Percentiles rank a stretch among this genome's conserved stretches.
These are phyloP conservation scores for Skeletonema marinoi DNA, from an alignment of 108 stramenopile genomes.

Conservation along the genomic window DNA sequence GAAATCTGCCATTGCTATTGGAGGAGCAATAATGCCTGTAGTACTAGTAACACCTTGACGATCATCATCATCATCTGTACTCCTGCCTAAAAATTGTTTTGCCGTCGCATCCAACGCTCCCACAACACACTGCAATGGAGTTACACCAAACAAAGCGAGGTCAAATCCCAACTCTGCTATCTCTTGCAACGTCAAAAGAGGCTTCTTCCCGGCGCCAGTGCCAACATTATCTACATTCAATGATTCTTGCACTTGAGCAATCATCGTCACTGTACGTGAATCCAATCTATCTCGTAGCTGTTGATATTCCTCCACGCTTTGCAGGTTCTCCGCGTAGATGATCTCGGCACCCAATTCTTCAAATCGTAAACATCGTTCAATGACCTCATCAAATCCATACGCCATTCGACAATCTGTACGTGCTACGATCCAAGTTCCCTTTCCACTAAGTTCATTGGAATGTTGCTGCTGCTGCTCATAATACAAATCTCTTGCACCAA, in stretches of 20 bases:
- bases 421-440: constrained; percentile 48
- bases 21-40: constrained; percentile 3
- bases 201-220: constrained; percentile 5
- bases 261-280: constrained; percentile 40
- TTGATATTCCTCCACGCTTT: constrained; percentile 51
- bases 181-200: constrained; percentile 33
- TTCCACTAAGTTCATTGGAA: background rate
- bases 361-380: constrained; percentile 56
- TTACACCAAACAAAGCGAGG: constrained; percentile 58
- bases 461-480: background rate
- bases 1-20: constrained; percentile 38
- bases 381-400: constrained; percentile 57
- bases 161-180: constrained; percentile 56
- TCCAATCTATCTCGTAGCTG: constrained; percentile 34
- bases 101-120: constrained; percentile 26
- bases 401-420: constrained; percentile 62
- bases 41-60: background rate
- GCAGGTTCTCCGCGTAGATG: constrained; percentile 65
- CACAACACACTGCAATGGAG: constrained; percentile 58
- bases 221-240: background rate
- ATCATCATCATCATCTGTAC: constrained; percentile 10
- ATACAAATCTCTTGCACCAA: constrained; percentile 42
- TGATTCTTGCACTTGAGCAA: constrained; percentile 61
- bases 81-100: constrained; percentile 14
- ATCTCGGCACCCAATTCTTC: constrained; percentile 61